Evolutionary conservation across 441 rosid genomes (phyloP), one percentile per base, ranked within the genome.

Genomic region (Corymbia calophylla): DNA sequence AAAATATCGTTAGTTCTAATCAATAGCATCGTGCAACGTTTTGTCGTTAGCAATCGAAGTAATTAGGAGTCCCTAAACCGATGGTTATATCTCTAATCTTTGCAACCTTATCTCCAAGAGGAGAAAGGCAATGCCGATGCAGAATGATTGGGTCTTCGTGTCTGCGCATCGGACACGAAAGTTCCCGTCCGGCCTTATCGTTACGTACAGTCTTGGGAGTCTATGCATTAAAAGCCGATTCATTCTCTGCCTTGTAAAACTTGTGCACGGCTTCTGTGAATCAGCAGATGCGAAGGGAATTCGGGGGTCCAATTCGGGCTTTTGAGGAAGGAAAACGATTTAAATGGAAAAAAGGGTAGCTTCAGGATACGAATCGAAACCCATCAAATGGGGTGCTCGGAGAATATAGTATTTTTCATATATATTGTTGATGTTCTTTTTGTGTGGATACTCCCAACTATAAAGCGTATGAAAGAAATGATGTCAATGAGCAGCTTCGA

Each of bases 21-120:
- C 1, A 0, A 1, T 19, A 35, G 12, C 19, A 15, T 9, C 1
- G 1, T 17, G 51, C 48, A 70, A 39, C 27, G 49, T 39, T 2
- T 0, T 21, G 49, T 11, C 3, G 9, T 73, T 21, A 25, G 29
- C 19, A 21, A 21, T 23, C 1, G n/a, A 39, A 39, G 51, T 6
- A 39, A 73, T 73, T 21, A 39, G n/a, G 48, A 73, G 51, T 39
- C 12, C 51, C 27, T 73, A 73, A 39, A 73, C 49, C 84, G 5
- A 73, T 3, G 29, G 4, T 39, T 25, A 17, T 4, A 73, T 1
- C 17, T 73, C 49, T 21, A 73, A 23, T 39, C 21, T 23, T 10
- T 1, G 49, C 3, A 39, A 39, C 9, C 49, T 21, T 73, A 73
- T 39, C 68, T 7, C 29, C 51, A 21, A 10, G 17, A 23, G 49